These are phyloP conservation scores for Auriscalpium vulgare DNA, from an alignment of 768 basidiomycete species.

Conservation along the genomic window DNA sequence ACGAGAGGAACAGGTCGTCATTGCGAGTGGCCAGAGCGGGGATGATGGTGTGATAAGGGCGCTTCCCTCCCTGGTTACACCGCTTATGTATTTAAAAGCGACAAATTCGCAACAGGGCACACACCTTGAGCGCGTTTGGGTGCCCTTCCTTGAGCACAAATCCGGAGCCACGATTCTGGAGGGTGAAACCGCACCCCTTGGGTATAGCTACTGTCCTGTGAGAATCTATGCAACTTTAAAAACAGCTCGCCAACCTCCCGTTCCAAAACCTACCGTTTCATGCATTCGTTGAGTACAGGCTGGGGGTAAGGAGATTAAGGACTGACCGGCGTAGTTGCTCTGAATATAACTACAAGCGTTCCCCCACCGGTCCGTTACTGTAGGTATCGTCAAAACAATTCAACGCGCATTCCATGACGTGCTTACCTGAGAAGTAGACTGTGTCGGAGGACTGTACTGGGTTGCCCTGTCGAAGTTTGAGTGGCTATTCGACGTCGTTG, in stretches of 20 bases:
- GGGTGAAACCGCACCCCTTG: slow-evolving; percentile 89
- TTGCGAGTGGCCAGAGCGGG: slow-evolving; percentile 77
- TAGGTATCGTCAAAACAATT: not conserved
- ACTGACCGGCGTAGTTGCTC: slow-evolving; percentile 75
- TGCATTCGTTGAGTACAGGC: no score
- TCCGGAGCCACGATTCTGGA: slow-evolving; percentile 88
- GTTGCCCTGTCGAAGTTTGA: slow-evolving; percentile 46
- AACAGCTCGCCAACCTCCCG: slow-evolving; percentile 45
- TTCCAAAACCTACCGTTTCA: slow-evolving; percentile 66
- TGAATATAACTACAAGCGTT: slow-evolving; percentile 88
- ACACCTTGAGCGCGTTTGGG: slow-evolving; percentile 74
- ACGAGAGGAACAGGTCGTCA: slow-evolving; percentile 79
- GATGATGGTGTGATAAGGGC: slow-evolving; percentile 91
- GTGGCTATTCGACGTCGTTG: not conserved
- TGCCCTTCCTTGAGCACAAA: slow-evolving; percentile 78
- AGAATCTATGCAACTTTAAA: not conserved
- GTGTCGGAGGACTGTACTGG: slow-evolving; percentile 87
- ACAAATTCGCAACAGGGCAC: not conserved
- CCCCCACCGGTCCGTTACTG: slow-evolving; percentile 80
- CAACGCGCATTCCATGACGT: not conserved
- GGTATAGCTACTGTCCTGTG: slow-evolving; percentile 60
- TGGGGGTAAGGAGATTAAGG: not conserved
- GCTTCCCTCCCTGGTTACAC: slow-evolving; percentile 59
- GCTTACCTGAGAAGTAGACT: slow-evolving; percentile 80
- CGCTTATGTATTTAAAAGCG: not conserved